These are phyloP conservation scores for Medicago truncatula DNA, from an alignment of 306 rosid species.

Conservation along the genomic window DNA sequence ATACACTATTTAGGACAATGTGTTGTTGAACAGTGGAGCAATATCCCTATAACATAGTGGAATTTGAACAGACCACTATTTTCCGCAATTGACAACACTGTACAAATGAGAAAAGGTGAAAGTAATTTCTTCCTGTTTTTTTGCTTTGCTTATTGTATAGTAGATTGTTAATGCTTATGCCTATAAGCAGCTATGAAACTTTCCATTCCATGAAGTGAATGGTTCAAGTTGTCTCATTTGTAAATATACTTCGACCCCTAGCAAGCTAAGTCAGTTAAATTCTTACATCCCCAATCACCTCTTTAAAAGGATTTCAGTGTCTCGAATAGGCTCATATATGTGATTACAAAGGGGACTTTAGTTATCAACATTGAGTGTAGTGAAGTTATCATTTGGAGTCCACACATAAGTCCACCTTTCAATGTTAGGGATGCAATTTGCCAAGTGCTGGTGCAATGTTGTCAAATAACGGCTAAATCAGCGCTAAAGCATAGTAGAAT, in stretches of 20 bases:
- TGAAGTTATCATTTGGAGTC: neutral
- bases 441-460: neutral
- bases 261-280: neutral
- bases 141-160: too few species aligned
- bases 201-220: neutral
- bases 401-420: conserved; percentile 1
- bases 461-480: too few species aligned
- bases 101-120: too few species aligned
- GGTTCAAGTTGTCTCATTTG: neutral
- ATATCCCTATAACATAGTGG: neutral
- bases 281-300: neutral
- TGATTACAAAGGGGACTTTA: neutral
- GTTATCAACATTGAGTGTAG: neutral
- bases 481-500: neutral
- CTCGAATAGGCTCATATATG: neutral
- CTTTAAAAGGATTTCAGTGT: neutral
- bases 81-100: too few species aligned
- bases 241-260: neutral
- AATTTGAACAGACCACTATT: neutral
- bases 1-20: neutral
- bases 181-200: neutral
- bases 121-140: too few species aligned
- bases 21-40: neutral
- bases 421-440: conserved; percentile 11
- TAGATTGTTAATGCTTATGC: neutral